Conservation (phyloP, 1,284 basidiomycete species). For the Mycena sp. region DNA sequence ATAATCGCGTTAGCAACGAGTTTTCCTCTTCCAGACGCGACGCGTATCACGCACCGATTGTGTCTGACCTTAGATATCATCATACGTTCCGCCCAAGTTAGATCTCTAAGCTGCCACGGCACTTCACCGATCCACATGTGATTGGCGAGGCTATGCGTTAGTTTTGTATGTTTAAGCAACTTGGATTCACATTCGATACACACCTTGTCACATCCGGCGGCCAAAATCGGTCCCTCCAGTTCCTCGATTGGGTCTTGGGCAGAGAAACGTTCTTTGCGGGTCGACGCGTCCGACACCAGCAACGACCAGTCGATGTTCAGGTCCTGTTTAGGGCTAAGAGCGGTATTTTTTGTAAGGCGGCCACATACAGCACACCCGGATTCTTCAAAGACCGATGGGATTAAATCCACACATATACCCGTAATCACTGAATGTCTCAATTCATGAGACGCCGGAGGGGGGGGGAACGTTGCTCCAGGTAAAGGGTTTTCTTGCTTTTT, state of each 20-base stretch:
- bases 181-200: neutral
- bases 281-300: neutral
- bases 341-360: neutral
- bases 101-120: neutral
- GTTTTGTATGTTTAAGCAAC: neutral
- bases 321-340: neutral
- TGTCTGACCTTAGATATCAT: constrained; percentile 8
- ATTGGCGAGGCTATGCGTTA: constrained; percentile 2
- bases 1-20: constrained; percentile 21
- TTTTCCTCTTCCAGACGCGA: constrained; percentile 4
- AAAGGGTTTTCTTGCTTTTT: no score
- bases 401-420: neutral
- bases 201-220: neutral
- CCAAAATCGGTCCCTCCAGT: neutral
- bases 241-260: no score
- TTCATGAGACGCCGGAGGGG: neutral
- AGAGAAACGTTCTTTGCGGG: neutral
- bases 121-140: constrained; percentile 18
- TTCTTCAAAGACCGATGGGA: neutral
- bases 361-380: neutral
- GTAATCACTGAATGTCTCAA: neutral
- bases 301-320: neutral
- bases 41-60: constrained; percentile 7
- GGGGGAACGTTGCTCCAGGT: neutral
- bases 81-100: neutral